Evolutionary conservation across 257 asterid species (phyloP), one percentile per base, ranked within the genome.

Genomic region (Cinchona pubescens): DNA sequence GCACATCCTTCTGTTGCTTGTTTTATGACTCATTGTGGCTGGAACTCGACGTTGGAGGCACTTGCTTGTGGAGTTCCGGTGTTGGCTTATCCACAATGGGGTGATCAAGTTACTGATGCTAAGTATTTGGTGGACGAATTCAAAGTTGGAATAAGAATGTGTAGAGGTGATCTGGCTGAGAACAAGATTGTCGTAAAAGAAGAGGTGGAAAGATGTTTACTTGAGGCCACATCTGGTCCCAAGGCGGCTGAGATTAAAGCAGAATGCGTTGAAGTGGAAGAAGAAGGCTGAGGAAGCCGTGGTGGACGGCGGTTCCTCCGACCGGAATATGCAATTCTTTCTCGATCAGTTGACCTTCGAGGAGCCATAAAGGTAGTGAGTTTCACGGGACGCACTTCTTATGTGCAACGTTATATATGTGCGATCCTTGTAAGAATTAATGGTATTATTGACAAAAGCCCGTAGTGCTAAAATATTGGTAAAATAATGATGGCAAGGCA

Each of bases 11-110:
- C 98, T 0, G 81, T 85, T 0, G 88, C 92, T 5, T 91, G 98
- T 76, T 93, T 91, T 74, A 66, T 93, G 56, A 90, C 96, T 0
- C 98, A 93, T 66, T 93, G 98, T 35, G 96, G 98, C 0, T 93
- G 98, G 97, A 93, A 91, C 79, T 93, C 98, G 16, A 85, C 96
- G 2, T 48, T 90, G 84, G 98, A 93, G 84, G 92, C 97, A 32
- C 25, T 93, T 66, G 70, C 96, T 16, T 83, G 86, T 34, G 98
- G 98, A 19, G 90, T 88, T 0, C 96, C 98, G 25, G 82, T 90
- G 71, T 77, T 86, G 79, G 92, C 97, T 29, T 90, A 88, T 71
- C 98, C 98, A 0, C 94, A 85, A 69, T 90, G 93, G 91, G 98
- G 98, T 7, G 98, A 93, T 56, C 97, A 93, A 84, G 98, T 93